A percentile compares a stretch with the other conserved stretches of the same genome.
phyloP scores from a whole-genome alignment of 345 rosid genomes.

The Salix brachista region DNA sequence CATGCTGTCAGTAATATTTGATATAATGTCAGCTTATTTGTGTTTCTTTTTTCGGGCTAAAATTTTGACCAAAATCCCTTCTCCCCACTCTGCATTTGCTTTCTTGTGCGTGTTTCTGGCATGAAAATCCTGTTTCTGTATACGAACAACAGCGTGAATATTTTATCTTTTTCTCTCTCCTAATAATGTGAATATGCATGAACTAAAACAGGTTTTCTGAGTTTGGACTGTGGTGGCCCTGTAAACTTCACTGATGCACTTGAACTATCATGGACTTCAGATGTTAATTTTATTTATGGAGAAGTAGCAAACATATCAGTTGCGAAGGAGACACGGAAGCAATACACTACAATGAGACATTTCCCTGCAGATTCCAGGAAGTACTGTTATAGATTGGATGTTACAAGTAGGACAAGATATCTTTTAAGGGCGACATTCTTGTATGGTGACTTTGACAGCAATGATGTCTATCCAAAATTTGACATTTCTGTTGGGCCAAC shows the following conservation, averaged over 20 bases:
- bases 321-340: conserved; percentile 61
- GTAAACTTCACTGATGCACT: conserved; percentile 66
- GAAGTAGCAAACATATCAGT: conserved; percentile 55
- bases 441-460: conserved; percentile 83
- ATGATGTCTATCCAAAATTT: conserved; percentile 87
- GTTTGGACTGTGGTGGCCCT: conserved; percentile 87
- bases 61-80: too few species aligned
- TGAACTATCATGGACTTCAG: conserved; percentile 81
- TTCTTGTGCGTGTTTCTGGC: not conserved
- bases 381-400: conserved; percentile 77
- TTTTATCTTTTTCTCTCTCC: not conserved
- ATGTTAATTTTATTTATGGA: conserved; percentile 58
- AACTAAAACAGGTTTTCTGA: conserved; percentile 72
- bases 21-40: too few species aligned
- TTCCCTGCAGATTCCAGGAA: conserved; percentile 92
- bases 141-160: not conserved
- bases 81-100: too few species aligned
- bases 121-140: conserved; percentile 4
- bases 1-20: not conserved
- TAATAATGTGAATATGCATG: not conserved
- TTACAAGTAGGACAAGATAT: conserved; percentile 70
- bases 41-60: not conserved
- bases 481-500: conserved; percentile 89
- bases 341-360: conserved; percentile 72
- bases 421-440: conserved; percentile 92